A percentile compares a stretch with the other conserved stretches of the same genome.
phyloP scores from a whole-genome alignment of 2,329 filamentous ascomycete genomes.

The Colletotrichum truncatum region DNA sequence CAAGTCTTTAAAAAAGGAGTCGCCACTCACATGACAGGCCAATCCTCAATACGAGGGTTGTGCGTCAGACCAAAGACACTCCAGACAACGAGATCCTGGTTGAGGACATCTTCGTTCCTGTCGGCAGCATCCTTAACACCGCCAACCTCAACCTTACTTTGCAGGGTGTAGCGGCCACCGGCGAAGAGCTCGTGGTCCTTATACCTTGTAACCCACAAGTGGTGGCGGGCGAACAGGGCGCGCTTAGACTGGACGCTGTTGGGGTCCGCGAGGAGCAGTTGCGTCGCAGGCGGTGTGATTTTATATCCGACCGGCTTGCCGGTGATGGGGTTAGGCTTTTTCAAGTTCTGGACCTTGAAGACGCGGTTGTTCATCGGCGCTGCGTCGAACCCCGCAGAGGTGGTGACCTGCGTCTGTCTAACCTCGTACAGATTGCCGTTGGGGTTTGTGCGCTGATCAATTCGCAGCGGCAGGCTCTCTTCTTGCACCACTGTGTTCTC shows the following conservation, averaged over 20 bases:
- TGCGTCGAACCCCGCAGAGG: slow-evolving; percentile 51
- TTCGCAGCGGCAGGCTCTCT: slow-evolving; percentile 62
- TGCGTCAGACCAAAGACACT: slow-evolving; percentile 62
- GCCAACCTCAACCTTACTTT: slow-evolving; percentile 42
- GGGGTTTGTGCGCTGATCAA: slow-evolving; percentile 52
- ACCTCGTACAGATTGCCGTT: slow-evolving; percentile 56
- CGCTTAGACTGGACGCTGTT: slow-evolving; percentile 33
- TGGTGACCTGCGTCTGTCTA: slow-evolving; percentile 52
- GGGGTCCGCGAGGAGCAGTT: slow-evolving; percentile 42
- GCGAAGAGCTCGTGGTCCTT: slow-evolving; percentile 41
- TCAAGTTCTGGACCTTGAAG: slow-evolving; percentile 25
- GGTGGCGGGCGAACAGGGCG: slow-evolving; percentile 39
- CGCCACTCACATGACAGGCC: slow-evolving; percentile 65
- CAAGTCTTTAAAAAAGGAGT: background rate
- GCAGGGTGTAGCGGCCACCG: slow-evolving; percentile 39
- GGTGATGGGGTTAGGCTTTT: slow-evolving; percentile 41
- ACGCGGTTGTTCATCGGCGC: slow-evolving; percentile 49
- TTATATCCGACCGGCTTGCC: slow-evolving; percentile 48
- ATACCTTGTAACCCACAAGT: slow-evolving; percentile 40
- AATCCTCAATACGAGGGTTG: slow-evolving; percentile 65
- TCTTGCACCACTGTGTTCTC: slow-evolving; percentile 63
- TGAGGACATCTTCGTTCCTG: slow-evolving; percentile 56
- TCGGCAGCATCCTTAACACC: slow-evolving; percentile 35
- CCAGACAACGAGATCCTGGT: slow-evolving; percentile 58
- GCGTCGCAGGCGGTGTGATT: slow-evolving; percentile 44